Conservation (phyloP, 164 flowering plant genomes). For the Kalanchoe fedtschenkoi region DNA sequence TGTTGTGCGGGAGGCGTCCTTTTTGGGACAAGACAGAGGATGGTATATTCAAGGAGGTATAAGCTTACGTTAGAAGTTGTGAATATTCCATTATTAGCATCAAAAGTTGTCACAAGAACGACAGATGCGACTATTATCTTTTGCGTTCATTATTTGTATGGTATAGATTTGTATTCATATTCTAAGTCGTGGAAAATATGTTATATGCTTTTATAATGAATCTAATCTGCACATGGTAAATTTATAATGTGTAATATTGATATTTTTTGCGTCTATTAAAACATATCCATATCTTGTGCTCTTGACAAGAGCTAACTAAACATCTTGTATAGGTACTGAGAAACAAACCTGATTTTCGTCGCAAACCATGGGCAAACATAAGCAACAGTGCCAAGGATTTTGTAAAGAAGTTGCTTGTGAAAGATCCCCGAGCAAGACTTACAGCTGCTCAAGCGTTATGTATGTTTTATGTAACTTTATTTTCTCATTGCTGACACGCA, state of each 20-base stretch:
- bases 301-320: background rate
- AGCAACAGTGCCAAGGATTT: constrained; percentile 89
- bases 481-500: no score
- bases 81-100: background rate
- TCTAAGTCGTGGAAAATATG: no score
- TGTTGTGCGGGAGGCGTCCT: background rate
- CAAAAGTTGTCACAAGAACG: no score
- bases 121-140: no score
- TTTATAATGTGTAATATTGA: no score
- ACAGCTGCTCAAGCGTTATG: constrained; percentile 98
- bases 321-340: constrained; percentile 52
- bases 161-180: no score
- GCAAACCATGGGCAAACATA: constrained; percentile 95
- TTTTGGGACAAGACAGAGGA: background rate
- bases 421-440: constrained; percentile 87
- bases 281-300: no score
- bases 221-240: no score
- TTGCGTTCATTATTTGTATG: no score
- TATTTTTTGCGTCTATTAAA: no score
- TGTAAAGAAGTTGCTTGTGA: constrained; percentile 78
- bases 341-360: constrained; percentile 88
- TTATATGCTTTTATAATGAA: no score
- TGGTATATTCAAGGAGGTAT: constrained; percentile 40
- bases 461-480: constrained; percentile 49
- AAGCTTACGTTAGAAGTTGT: background rate